phyloP scores from a whole-genome alignment of 208 protist genomes.

The Herpetomonas tarakana region DNA sequence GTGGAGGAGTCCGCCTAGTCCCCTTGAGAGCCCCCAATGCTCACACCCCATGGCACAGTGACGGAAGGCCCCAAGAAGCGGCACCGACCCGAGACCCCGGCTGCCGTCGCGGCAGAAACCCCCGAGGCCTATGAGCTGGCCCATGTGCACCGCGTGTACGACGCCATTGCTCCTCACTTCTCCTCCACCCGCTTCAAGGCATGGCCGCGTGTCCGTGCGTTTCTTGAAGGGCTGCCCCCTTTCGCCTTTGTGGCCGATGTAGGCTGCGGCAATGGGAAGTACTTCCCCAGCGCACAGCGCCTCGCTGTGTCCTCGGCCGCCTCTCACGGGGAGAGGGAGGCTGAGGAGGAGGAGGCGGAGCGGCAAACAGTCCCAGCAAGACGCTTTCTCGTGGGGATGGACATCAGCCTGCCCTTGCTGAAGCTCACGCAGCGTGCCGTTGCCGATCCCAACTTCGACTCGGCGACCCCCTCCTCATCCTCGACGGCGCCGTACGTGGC shows the following conservation, averaged over 20 bases:
- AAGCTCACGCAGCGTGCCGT: slow-evolving; percentile 40
- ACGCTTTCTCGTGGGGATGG: slow-evolving; percentile 64
- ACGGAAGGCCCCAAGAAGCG: no score
- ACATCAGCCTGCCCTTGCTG: slow-evolving; percentile 62
- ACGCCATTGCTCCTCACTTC: slow-evolving; percentile 82
- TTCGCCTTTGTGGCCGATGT: slow-evolving; percentile 73
- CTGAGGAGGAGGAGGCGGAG: neutral
- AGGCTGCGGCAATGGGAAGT: slow-evolving; percentile 91
- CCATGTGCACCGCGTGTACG: slow-evolving; percentile 84
- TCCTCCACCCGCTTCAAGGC: slow-evolving; percentile 85
- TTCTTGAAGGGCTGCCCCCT: slow-evolving; percentile 59
- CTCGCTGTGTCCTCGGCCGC: neutral
- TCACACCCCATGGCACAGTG: no score
- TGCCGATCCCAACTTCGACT: slow-evolving; percentile 38
- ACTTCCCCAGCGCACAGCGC: slow-evolving; percentile 42
- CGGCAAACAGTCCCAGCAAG: slow-evolving; percentile 11
- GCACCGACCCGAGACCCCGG: no score
- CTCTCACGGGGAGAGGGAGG: neutral
- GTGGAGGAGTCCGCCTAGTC: no score
- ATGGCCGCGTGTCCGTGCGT: slow-evolving; percentile 73
- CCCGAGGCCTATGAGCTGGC: slow-evolving; percentile 44
- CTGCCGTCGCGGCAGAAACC: no score
- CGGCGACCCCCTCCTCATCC: slow-evolving; percentile 1
- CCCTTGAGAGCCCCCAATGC: no score
- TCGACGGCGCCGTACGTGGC: no score